Base-by-base conservation (phyloP, 108 stramenopile species). In the Skeletonema potamos region DNA sequence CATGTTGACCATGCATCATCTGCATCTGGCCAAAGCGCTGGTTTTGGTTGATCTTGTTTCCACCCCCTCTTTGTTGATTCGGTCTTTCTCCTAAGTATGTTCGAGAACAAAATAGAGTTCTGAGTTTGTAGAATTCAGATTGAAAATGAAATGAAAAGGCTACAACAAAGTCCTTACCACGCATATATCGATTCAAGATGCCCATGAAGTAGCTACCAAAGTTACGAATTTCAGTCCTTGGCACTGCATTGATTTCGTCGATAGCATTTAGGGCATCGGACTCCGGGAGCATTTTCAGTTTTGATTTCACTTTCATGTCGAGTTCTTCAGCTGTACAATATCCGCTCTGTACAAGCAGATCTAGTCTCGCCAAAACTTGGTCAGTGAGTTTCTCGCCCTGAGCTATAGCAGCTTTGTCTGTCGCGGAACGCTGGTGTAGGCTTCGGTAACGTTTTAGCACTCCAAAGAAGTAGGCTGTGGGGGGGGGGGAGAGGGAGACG, bases 141-240 rank as follows among this genome's bases (percentile, higher is more conserved):
- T 41, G 39, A 10, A 41, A 41, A n/a, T 41, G 39, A 41, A 3
- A 41, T n/a, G 39, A 15, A 13, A 41, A 41, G 39, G 3, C 12
- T 15, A 41, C 39, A 0, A n/a, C 3, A 15, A 15, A 41, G 3
- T n/a, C 11, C 27, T 85, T 84, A 27, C 88, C 86, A 20, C 89
- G 75, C 80, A 87, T 86, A 77, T 94, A 94, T 6, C 90, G 84
- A 82, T 92, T 94, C 76, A 94, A 70, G 55, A 94, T 94, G 29
- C 93, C 93, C 89, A 91, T 91, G 56, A 78, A 78, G 62, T 78
- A 78, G 39, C 74, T 79, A n/a, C 78, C 85, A 70, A 94, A 88
- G 54, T 87, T 90, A 12, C 93, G 81, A 46, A 94, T 90, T 29
- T 76, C 75, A 1, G n/a, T 9, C 20, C 91, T 78, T 15, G 82